These are phyloP conservation scores for Metschnikowia drakensbergensis DNA, from an alignment of 805 yeast species.

Conservation along the genomic window DNA sequence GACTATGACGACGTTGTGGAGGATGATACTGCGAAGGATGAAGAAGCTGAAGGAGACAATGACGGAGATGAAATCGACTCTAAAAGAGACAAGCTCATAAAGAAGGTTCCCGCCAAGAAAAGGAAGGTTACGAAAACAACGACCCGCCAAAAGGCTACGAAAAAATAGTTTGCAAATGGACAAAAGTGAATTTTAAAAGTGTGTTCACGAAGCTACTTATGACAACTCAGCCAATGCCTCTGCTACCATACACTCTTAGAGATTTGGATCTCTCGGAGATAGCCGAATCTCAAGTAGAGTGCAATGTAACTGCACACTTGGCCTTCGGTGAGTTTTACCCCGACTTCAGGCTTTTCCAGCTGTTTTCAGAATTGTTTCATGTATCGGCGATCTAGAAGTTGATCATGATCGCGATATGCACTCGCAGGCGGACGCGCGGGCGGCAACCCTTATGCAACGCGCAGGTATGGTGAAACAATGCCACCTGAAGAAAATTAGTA, in stretches of 20 bases:
- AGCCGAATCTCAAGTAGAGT: too few relatives aligned
- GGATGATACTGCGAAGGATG: slow-evolving; percentile 49
- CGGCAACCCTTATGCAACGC: slow-evolving; percentile 2
- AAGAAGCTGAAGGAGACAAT: slow-evolving; percentile 43
- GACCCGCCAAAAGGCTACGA: slow-evolving; percentile 4
- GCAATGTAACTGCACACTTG: too few relatives aligned
- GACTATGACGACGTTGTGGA: slow-evolving; percentile 71
- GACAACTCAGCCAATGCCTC: too few relatives aligned
- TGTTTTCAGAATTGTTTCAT: background rate
- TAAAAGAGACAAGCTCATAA: slow-evolving; percentile 62
- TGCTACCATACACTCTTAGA: too few relatives aligned
- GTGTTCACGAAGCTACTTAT: too few relatives aligned
- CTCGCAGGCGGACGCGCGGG: slow-evolving; percentile 3
- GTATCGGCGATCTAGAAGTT: background rate
- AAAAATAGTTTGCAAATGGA: background rate
- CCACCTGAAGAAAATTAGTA: background rate
- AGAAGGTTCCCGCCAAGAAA: slow-evolving; percentile 25
- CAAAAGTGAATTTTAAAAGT: too few relatives aligned
- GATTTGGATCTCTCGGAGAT: too few relatives aligned
- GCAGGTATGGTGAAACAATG: slow-evolving; percentile 6
- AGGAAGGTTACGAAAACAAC: slow-evolving; percentile 24
- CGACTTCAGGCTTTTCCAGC: too few relatives aligned
- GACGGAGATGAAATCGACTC: slow-evolving; percentile 45
- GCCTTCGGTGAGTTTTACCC: too few relatives aligned
- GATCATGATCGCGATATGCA: background rate